Percentiles rank a stretch among this genome's conserved stretches.
phyloP scores from a whole-genome alignment of 805 yeast genomes.

The Hanseniaspora lindneri region DNA sequence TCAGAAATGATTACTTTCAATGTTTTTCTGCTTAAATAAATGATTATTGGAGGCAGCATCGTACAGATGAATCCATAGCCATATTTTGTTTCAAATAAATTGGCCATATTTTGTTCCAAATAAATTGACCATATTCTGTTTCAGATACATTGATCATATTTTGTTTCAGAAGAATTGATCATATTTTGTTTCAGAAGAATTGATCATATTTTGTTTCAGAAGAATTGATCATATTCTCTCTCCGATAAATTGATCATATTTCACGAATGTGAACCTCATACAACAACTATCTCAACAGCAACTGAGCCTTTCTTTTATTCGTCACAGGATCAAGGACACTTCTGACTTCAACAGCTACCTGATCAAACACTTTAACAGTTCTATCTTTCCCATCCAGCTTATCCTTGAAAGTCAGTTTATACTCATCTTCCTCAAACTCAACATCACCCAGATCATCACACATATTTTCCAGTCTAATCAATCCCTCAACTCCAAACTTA shows the following conservation, averaged over 20 bases:
- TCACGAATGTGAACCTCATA: background rate
- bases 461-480: conserved; percentile 68
- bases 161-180: no score
- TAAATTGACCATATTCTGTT: no score
- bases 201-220: no score
- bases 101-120: no score
- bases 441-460: conserved; percentile 52
- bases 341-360: conserved; percentile 69
- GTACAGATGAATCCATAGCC: no score
- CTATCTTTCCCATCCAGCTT: conserved; percentile 36
- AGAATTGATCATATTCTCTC: no score
- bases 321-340: conserved; percentile 75
- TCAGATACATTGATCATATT: no score
- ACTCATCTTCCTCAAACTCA: conserved; percentile 65
- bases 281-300: conserved; percentile 38
- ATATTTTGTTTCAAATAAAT: no score
- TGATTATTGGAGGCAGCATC: no score
- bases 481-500: conserved; percentile 88
- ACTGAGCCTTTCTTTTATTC: conserved; percentile 84
- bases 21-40: no score
- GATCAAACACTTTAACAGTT: conserved; percentile 65
- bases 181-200: no score
- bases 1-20: no score
- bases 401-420: conserved; percentile 46
- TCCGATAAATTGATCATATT: background rate